Base-by-base conservation (phyloP, 1,139 yeast species). In the Candida glucosophila region DNA sequence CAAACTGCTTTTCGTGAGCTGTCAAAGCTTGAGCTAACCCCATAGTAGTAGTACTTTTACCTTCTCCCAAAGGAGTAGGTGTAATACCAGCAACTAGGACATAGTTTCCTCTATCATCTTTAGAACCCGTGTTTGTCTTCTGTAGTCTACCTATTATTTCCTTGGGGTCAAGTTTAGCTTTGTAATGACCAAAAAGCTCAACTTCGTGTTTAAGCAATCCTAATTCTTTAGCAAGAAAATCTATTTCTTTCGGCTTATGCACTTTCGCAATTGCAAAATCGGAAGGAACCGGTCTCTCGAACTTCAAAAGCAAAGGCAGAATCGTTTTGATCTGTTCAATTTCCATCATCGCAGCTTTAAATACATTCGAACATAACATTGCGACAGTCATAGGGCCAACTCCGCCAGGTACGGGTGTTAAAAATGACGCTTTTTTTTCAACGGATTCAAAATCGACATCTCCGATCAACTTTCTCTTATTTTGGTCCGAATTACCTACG, bases 381-480 rank as follows among this genome's bases (percentile, higher is more conserved):
- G 86, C 88, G 21, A 80, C 90, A 16, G 92, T 80, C 92, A 80
- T 80, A 39, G 92, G 92, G 19, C 92, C 92, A 39, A 80, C 92
- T 39, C 92, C 92, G 50, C 92, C 90, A 19, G 92, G 92, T 27
- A 80, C 92, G 4, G 92, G 92, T 5, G 92, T 79, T 28, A 80
- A 61, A 41, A 63, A 73, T 2, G 77, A 58, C 2, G 85, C 79
- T 37, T 62, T 65, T 28, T 64, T 55, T 29, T 59, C 58, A 29
- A 77, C 80, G 19, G 69, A 55, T 26, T 60, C 73, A 43, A 58
- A 79, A 38, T 78, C 86, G 17, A 77, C 90, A 49, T 80, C 92
- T 37, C 92, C 92, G 11, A 79, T 86, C 41, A 80, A 60, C 44
- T 64, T 69, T 39, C 61, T 63, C 16, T 88, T 88, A 11, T 77